Conservation (phyloP, 495 filamentous ascomycete genomes). For the Aspergillus avenaceus region DNA sequence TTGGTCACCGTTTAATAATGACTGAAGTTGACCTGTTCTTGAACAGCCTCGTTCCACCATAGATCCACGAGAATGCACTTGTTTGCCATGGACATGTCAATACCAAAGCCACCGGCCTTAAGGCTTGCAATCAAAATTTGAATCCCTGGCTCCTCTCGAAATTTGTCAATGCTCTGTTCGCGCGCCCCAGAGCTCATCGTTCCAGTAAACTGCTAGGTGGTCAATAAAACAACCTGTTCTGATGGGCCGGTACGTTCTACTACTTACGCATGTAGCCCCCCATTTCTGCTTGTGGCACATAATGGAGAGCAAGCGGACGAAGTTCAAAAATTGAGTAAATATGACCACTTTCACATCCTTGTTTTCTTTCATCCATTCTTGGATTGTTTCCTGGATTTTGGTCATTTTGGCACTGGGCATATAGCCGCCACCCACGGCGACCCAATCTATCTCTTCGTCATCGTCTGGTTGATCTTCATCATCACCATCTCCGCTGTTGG, state of each 20-base stretch:
- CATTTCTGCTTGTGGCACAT: constrained; percentile 27
- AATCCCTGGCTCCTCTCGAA: constrained; percentile 20
- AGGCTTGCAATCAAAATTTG: constrained; percentile 41
- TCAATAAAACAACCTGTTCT: neutral
- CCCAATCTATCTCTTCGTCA: constrained; percentile 23
- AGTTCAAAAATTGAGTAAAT: constrained; percentile 35
- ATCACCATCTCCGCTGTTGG: neutral
- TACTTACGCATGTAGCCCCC: constrained; percentile 22
- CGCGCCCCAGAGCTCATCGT: constrained; percentile 21
- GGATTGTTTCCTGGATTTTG: constrained; percentile 23
- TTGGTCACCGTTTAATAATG: too few species aligned
- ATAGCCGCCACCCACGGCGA: constrained; percentile 9
- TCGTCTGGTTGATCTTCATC: constrained; percentile 8
- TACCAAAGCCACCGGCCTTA: constrained; percentile 42
- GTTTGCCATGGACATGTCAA: constrained; percentile 53
- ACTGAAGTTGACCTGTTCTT: constrained; percentile 48
- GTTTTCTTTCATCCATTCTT: constrained; percentile 29
- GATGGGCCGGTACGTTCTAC: neutral
- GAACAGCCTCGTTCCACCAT: constrained; percentile 54
- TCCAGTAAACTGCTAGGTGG: constrained; percentile 26
- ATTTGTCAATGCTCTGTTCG: constrained; percentile 23
- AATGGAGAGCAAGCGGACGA: constrained; percentile 21
- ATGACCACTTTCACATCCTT: constrained; percentile 35
- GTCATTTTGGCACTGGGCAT: constrained; percentile 29
- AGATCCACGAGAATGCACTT: constrained; percentile 55